Evolutionary conservation across 106 monocot genomes (phyloP).

Genomic region (Dendrobium catenatum): DNA sequence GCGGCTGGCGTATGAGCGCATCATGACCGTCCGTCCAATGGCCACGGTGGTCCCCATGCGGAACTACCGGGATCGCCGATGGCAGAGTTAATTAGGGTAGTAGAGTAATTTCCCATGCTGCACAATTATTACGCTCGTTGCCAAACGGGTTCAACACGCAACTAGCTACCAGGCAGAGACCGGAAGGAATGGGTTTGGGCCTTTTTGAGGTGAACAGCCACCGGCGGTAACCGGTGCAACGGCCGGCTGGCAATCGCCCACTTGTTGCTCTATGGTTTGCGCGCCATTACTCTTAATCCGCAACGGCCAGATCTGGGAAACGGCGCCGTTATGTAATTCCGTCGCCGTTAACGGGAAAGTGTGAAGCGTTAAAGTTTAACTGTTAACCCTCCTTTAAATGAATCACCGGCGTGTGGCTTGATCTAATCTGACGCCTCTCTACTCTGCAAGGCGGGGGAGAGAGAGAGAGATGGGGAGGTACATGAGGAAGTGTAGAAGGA

Average conservation of each 20-base stretch:
- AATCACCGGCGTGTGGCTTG: conserved; percentile 5
- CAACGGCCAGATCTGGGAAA: conserved; percentile 16
- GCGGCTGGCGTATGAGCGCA: neutral
- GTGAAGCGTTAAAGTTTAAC: neutral
- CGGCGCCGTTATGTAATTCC: conserved; percentile 10
- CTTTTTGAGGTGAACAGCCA: neutral
- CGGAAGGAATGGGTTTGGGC: neutral
- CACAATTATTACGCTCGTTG: conserved; percentile 2
- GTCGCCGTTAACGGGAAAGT: conserved; percentile 21
- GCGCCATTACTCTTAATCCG: neutral
- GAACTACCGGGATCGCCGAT: neutral
- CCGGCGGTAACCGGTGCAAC: neutral
- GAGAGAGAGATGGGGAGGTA: conserved; percentile 2
- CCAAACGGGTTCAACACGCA: neutral
- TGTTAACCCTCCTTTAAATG: conserved; percentile 1
- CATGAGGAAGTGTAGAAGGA: conserved; percentile 14
- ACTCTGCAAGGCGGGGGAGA: neutral
- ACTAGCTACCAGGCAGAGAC: neutral
- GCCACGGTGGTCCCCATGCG: neutral
- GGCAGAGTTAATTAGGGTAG: neutral
- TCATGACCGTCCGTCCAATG: neutral
- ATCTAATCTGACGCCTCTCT: neutral
- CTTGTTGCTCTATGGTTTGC: conserved; percentile 1
- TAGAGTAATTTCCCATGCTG: neutral
- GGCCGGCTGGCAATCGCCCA: neutral